These are phyloP conservation scores for Pythium myriotylum DNA, from an alignment of 352 stramenopile species.

Conservation along the genomic window DNA sequence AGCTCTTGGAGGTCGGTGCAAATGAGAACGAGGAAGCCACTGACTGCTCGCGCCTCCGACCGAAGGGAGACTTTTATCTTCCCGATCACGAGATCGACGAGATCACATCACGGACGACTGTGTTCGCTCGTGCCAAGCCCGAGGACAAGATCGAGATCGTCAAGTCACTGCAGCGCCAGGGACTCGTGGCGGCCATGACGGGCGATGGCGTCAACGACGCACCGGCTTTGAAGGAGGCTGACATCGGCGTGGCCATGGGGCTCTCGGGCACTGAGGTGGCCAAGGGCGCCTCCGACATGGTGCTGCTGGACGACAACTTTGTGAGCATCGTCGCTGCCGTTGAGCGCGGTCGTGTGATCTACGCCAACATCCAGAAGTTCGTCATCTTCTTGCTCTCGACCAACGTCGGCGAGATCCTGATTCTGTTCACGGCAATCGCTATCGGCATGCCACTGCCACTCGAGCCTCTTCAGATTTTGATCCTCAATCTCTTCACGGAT, in stretches of 20 bases:
- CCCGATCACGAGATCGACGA: conserved; percentile 83
- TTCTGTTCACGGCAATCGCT: conserved; percentile 78
- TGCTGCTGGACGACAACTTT: conserved; percentile 99
- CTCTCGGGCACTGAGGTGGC: conserved; percentile 97
- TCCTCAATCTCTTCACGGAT: conserved; percentile 98
- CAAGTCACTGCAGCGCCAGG: conserved; percentile 90
- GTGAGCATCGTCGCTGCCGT: conserved; percentile 97
- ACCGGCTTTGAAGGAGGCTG: conserved; percentile 91
- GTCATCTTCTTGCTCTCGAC: conserved; percentile 98
- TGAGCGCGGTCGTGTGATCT: conserved; percentile 95
- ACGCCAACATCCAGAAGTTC: conserved; percentile 99
- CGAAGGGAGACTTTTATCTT: conserved; percentile 55
- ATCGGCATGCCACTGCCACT: conserved; percentile 80
- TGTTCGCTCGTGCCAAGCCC: conserved; percentile 95
- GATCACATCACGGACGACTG: conserved; percentile 74
- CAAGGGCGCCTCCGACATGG: conserved; percentile 98
- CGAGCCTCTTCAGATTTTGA: conserved; percentile 97
- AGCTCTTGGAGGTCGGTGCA: conserved; percentile 84
- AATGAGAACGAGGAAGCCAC: conserved; percentile 62
- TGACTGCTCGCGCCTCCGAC: conserved; percentile 70
- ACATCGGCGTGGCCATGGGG: conserved; percentile 98
- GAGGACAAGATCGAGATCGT: conserved; percentile 97
- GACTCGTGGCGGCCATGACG: conserved; percentile 90
- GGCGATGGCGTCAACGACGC: conserved; percentile 94
- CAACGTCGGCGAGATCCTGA: conserved; percentile 94